Conservation (phyloP, 2,329 filamentous ascomycete species). For the Colletotrichum sp. region DNA sequence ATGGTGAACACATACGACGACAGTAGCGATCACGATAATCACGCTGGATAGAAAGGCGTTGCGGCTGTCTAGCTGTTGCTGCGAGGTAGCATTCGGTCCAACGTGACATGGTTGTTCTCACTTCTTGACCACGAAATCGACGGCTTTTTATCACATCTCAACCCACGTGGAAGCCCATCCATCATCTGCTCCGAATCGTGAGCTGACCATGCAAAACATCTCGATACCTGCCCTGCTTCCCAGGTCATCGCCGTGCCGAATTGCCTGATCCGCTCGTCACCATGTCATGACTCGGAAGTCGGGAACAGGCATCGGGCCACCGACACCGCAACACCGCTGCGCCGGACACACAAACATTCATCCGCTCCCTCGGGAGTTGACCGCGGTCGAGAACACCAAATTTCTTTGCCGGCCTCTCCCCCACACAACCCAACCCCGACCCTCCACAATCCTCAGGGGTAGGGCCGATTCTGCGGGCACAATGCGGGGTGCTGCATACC, state of each 20-base stretch:
- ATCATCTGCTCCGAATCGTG: neutral
- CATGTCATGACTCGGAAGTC: slow-evolving; percentile 4
- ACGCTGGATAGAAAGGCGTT: neutral
- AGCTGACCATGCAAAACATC: neutral
- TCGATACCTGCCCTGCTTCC: neutral
- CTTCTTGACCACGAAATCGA: too few relatives aligned
- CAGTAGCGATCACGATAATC: neutral
- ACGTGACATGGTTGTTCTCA: neutral
- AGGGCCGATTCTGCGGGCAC: slow-evolving; percentile 13
- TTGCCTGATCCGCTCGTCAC: neutral
- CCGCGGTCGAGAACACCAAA: neutral
- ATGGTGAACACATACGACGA: neutral
- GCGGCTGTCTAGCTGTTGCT: neutral
- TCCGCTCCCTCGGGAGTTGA: slow-evolving; percentile 10
- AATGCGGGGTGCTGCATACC: slow-evolving; percentile 4
- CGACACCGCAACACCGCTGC: neutral
- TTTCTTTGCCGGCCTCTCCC: neutral
- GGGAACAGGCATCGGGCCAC: neutral
- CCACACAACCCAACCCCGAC: slow-evolving; percentile 15
- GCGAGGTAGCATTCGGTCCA: neutral
- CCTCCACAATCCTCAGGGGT: slow-evolving; percentile 2
- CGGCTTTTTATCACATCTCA: neutral
- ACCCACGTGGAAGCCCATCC: neutral
- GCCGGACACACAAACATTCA: neutral
- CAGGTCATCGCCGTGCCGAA: neutral